These are phyloP conservation scores for Gomphus bonarii DNA, from an alignment of 1,284 basidiomycete genomes.

Conservation along the genomic window DNA sequence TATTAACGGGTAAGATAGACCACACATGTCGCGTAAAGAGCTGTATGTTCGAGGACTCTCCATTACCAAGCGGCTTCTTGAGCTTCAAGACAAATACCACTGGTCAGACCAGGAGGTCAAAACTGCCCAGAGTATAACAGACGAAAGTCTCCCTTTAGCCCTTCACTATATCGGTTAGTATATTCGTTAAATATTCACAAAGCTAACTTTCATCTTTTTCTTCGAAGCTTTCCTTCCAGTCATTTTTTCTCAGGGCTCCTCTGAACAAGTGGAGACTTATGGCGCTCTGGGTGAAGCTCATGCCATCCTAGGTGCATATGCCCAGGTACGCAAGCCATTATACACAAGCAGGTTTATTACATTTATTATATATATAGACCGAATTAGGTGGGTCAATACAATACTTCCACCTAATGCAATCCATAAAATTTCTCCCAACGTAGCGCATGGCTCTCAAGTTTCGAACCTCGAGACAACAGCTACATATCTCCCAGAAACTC, in stretches of 20 bases:
- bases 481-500: conserved; percentile 56
- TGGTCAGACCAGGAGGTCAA: conserved; percentile 42
- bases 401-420: not conserved
- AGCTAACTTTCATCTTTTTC: not conserved
- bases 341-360: not conserved
- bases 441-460: conserved; percentile 61
- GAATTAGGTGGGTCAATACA: conserved; percentile 40
- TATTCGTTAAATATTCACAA: not conserved
- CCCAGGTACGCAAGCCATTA: not conserved
- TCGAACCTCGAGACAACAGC: conserved; percentile 66
- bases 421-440: not conserved
- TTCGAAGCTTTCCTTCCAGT: conserved; percentile 55
- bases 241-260: conserved; percentile 47
- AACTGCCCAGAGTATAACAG: conserved; percentile 35
- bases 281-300: conserved; percentile 36
- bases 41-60: conserved; percentile 36
- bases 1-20: conserved; percentile 25
- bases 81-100: conserved; percentile 39
- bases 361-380: conserved; percentile 52
- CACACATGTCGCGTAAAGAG: conserved; percentile 42
- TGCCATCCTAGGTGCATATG: conserved; percentile 44
- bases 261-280: conserved; percentile 39
- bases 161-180: conserved; percentile 50
- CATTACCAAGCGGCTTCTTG: conserved; percentile 45
- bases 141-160: conserved; percentile 40